Evolutionary conservation across 257 asterid species (phyloP).

Genomic region (Capsicum pubescens): DNA sequence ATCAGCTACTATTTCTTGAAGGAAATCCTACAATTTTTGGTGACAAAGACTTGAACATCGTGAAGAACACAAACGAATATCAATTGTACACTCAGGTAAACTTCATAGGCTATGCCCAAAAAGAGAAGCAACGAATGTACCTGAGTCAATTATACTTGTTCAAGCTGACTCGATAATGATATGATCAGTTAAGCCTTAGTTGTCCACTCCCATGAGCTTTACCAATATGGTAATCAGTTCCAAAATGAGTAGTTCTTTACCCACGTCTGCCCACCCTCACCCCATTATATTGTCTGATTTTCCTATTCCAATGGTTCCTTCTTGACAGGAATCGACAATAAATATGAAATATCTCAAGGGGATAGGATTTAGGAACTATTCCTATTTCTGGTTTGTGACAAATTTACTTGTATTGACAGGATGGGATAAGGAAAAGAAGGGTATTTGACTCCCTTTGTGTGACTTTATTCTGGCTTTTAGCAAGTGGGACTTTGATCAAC

Average conservation of each 20-base stretch:
- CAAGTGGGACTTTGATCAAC: conserved; percentile 91
- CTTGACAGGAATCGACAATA: neutral
- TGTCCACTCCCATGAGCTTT: conserved; percentile 47
- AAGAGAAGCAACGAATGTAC: neutral
- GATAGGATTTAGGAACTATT: neutral
- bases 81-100: conserved; percentile 74
- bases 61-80: conserved; percentile 81
- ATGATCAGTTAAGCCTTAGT: neutral
- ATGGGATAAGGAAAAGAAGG: conserved; percentile 51
- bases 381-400: neutral
- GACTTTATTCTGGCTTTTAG: conserved; percentile 79
- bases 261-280: conserved; percentile 51
- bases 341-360: neutral
- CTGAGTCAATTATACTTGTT: neutral
- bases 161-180: neutral
- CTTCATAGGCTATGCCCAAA: neutral
- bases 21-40: conserved; percentile 71
- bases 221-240: conserved; percentile 58
- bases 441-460: conserved; percentile 73
- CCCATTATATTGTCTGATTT: neutral
- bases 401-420: conserved; percentile 44
- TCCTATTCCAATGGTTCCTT: neutral
- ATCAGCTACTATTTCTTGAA: conserved; percentile 68
- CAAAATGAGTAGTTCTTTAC: conserved; percentile 58
- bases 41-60: conserved; percentile 67